Conservation (phyloP, 306 rosid genomes). For the Abrus pulchellus region DNA sequence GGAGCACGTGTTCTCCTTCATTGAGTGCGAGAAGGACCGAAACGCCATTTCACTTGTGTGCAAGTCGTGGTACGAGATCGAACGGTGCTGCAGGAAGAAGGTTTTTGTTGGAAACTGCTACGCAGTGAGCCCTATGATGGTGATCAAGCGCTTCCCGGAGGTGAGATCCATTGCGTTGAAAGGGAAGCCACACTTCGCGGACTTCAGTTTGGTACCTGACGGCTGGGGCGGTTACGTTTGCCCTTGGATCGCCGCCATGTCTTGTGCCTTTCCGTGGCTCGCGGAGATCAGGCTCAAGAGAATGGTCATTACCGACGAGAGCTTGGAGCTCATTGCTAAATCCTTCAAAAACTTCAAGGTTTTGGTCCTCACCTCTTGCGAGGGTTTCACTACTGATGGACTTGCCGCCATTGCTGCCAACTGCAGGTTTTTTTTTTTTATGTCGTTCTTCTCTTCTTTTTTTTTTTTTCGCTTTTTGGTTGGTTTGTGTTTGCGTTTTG, state of each 20-base stretch:
- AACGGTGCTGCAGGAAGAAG: slow-evolving; percentile 82
- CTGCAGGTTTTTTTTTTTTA: slow-evolving; percentile 67
- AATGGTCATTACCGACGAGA: slow-evolving; percentile 87
- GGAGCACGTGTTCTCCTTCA: slow-evolving; percentile 89
- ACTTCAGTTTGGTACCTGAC: slow-evolving; percentile 89
- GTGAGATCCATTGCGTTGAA: slow-evolving; percentile 84
- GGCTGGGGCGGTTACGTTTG: slow-evolving; percentile 88
- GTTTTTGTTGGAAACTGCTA: slow-evolving; percentile 92
- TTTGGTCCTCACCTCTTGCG: slow-evolving; percentile 81
- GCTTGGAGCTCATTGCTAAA: slow-evolving; percentile 79
- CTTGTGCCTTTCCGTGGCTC: slow-evolving; percentile 70
- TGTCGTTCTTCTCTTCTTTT: background rate
- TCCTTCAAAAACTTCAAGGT: slow-evolving; percentile 83
- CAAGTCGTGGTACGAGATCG: slow-evolving; percentile 96
- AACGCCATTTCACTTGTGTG: slow-evolving; percentile 84
- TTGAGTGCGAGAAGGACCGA: slow-evolving; percentile 72
- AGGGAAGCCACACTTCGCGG: slow-evolving; percentile 97
- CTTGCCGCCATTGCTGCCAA: slow-evolving; percentile 92
- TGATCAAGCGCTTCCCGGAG: slow-evolving; percentile 85
- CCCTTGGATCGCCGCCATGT: slow-evolving; percentile 88
- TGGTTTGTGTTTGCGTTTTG: background rate
- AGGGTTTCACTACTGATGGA: slow-evolving; percentile 88
- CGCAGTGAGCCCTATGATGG: slow-evolving; percentile 73
- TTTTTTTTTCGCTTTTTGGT: background rate
- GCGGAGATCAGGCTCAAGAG: slow-evolving; percentile 96